Evolutionary conservation across 352 stramenopile genomes (phyloP).

Genomic region (Phytophthora podocarpi): DNA sequence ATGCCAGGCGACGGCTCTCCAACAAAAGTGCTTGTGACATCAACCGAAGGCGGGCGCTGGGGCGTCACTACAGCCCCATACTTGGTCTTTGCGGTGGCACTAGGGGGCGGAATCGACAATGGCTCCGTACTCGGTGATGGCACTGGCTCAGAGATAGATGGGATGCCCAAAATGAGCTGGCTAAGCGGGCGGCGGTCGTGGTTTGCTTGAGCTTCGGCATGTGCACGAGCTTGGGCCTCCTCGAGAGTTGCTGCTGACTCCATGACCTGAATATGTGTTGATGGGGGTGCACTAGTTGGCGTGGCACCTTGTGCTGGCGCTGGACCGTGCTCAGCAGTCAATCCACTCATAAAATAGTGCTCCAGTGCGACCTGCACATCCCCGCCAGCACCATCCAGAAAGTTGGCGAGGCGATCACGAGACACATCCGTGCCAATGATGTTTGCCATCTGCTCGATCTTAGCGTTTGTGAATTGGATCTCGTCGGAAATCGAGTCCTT

Average conservation of each 20-base stretch:
- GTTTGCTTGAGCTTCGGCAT: conserved; percentile 44
- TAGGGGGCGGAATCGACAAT: conserved; percentile 20
- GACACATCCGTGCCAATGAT: conserved; percentile 81
- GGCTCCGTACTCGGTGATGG: conserved; percentile 24
- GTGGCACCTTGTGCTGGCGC: conserved; percentile 1
- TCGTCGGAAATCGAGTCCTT: conserved; percentile 71
- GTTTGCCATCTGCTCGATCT: conserved; percentile 86
- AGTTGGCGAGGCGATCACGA: conserved; percentile 71
- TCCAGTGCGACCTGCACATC: conserved; percentile 87
- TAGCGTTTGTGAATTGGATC: conserved; percentile 69
- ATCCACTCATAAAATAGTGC: conserved; percentile 90
- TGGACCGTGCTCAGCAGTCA: conserved; percentile 33
- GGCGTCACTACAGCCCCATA: conserved; percentile 19
- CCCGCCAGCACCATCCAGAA: conserved; percentile 79
- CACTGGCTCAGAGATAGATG: conserved; percentile 45
- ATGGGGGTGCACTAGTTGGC: conserved; percentile 3
- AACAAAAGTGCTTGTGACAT: conserved; percentile 45
- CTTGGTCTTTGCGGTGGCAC: conserved; percentile 13
- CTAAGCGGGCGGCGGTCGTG: conserved; percentile 59
- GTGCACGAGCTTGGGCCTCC: conserved; percentile 38
- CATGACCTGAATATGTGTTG: conserved; percentile 7
- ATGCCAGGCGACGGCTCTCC: conserved; percentile 49
- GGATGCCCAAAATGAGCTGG: conserved; percentile 75
- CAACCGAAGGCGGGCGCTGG: conserved; percentile 27
- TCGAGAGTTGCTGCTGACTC: conserved; percentile 27